Evolutionary conservation across 2,329 filamentous ascomycete genomes (phyloP).

Genomic region (Penicillium sp.): DNA sequence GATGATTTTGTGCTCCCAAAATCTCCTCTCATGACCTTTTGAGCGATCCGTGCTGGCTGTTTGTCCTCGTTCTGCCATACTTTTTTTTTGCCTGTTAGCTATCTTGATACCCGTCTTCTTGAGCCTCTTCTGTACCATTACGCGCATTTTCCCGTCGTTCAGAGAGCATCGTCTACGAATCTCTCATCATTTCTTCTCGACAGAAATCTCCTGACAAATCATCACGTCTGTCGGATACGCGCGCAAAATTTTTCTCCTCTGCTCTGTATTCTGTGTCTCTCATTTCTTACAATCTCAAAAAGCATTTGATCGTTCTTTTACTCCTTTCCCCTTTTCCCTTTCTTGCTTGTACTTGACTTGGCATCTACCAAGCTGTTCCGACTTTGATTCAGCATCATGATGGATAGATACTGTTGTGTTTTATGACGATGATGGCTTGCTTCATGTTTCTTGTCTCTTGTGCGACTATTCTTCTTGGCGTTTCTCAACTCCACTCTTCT

Average conservation of each 20-base stretch:
- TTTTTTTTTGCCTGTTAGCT: conserved; percentile 5
- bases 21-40: conserved; percentile 13
- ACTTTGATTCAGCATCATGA: too few relatives aligned
- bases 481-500: conserved; percentile 4
- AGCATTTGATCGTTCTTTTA: too few relatives aligned
- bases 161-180: background rate
- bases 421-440: too few relatives aligned
- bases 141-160: conserved; percentile 6
- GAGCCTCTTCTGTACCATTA: conserved; percentile 19
- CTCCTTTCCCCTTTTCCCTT: too few relatives aligned
- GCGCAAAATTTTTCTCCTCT: too few relatives aligned
- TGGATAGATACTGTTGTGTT: too few relatives aligned
- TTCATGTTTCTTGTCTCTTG: too few relatives aligned
- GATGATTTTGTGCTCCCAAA: background rate
- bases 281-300: too few relatives aligned
- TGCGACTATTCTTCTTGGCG: background rate
- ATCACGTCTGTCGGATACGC: too few relatives aligned
- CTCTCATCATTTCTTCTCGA: background rate
- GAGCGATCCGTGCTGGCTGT: conserved; percentile 6
- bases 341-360: too few relatives aligned
- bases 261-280: too few relatives aligned
- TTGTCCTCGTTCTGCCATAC: background rate
- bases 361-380: too few relatives aligned
- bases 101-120: conserved; percentile 21
- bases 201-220: conserved; percentile 4